A percentile compares a stretch with the other conserved stretches of the same genome.
Conservation (phyloP, 2,329 filamentous ascomycete species). For the Talaromyces sp. region DNA sequence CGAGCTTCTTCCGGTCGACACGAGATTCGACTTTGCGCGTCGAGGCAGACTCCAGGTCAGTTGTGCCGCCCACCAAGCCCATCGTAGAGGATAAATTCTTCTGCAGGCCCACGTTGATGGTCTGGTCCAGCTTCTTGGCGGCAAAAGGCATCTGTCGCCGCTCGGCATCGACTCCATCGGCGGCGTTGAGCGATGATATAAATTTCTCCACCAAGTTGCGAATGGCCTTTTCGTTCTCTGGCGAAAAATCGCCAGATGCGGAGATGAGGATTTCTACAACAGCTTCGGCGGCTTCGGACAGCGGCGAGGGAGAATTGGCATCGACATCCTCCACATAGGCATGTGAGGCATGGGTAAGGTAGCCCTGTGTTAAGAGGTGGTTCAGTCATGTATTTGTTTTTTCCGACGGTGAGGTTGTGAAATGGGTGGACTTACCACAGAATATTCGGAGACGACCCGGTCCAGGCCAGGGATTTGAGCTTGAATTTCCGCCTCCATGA, state of each 20-base stretch:
- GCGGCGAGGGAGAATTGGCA: constrained; percentile 63
- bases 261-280: constrained; percentile 88
- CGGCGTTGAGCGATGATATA: constrained; percentile 72
- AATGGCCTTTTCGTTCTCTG: constrained; percentile 70
- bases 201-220: constrained; percentile 83
- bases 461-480: constrained; percentile 81
- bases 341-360: constrained; percentile 87
- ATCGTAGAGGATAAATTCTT: constrained; percentile 95
- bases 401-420: neutral
- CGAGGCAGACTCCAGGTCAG: constrained; percentile 93
- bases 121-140: constrained; percentile 84
- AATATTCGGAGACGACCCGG: constrained; percentile 84
- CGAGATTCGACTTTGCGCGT: constrained; percentile 92
- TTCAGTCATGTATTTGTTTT: constrained; percentile 5
- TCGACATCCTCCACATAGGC: constrained; percentile 73
- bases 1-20: constrained; percentile 97
- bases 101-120: constrained; percentile 89
- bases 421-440: constrained; percentile 50
- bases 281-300: constrained; percentile 76
- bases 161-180: constrained; percentile 65
- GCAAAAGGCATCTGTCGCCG: constrained; percentile 66
- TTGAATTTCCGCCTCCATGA: constrained; percentile 85
- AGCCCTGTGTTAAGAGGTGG: constrained; percentile 52
- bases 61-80: constrained; percentile 74
- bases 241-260: constrained; percentile 77